phyloP scores from a whole-genome alignment of 306 rosid species.

The Casuarina equisetifolia region DNA sequence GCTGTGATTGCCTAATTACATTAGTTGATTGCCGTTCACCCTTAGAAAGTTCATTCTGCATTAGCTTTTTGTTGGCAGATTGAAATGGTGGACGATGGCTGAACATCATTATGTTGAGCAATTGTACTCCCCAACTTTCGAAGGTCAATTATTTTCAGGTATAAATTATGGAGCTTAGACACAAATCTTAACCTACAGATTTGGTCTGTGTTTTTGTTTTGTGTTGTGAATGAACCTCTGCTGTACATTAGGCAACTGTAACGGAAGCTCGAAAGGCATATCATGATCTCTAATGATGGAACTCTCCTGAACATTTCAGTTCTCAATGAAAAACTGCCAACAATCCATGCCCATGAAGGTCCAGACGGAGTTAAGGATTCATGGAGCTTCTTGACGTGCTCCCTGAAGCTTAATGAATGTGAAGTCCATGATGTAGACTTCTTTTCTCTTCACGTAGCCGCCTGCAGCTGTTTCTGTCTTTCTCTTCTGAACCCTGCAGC shows the following conservation, averaged over 20 bases:
- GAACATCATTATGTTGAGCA: neutral
- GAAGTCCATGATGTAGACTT: too few species aligned
- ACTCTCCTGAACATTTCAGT: neutral
- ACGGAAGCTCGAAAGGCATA: neutral
- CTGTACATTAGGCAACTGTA: neutral
- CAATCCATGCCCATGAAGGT: neutral
- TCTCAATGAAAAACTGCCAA: neutral
- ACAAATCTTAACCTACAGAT: neutral
- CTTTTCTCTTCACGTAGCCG: too few species aligned
- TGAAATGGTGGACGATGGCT: neutral
- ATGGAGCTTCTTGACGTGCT: neutral
- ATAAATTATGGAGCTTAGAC: neutral
- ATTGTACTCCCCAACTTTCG: neutral
- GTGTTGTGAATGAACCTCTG: neutral
- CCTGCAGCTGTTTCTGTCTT: too few species aligned
- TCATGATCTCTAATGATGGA: neutral
- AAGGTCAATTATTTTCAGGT: neutral
- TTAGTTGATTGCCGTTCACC: neutral
- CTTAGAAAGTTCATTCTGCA: neutral
- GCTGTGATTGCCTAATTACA: neutral
- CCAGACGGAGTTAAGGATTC: neutral
- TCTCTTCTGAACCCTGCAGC: too few species aligned
- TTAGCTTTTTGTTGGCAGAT: neutral
- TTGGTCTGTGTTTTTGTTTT: neutral
- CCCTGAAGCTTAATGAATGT: too few species aligned